Evolutionary conservation across 2,329 filamentous ascomycete species (phyloP), one percentile per base, ranked within the genome.

Genomic region (Neodidymelliopsis sp.): DNA sequence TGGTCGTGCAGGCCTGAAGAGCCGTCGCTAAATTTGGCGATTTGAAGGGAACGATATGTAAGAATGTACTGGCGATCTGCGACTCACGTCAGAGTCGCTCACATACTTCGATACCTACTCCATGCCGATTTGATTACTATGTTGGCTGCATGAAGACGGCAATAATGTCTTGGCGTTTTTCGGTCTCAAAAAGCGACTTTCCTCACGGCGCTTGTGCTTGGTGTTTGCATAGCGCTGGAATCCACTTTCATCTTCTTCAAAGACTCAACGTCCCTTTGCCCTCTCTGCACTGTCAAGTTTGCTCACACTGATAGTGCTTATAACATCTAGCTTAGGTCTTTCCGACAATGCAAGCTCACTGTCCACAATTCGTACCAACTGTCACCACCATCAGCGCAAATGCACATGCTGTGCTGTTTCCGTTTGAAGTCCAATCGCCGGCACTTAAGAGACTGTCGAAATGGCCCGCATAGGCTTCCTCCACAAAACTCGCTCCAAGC

Each of bases 1-100:
- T 6, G 64, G 62, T 25, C 66, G 67, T 27, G 59, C 67, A 18
- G 67, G 65, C 15, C 51, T 71, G 16, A 57, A 63, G 41, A 59
- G 65, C 44, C 66, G 68, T 34, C 60, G 60, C 42, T 69, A 47
- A 62, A 25, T 19, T n/a, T 33, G 28, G 9, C 13, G 10, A 12
- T 27, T 18, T 35, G n/a, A 49, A 54, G 20, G 53, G 40, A 34
- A 40, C 15, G 28, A 45, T 40, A 28, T 44, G 49, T 47, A 41
- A 42, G 39, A 37, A 48, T 40, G 39, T 41, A 41, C 33, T 34
- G 36, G 39, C 49, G 24, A 49, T 40, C 29, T 44, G 39, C 40
- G 40, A 29, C 30, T 44, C 8, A 31, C 29, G 15, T 13, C 16
- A n/a, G 24, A 30, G 36, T 41, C 13, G 30, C 18, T 24, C 29